Evolutionary conservation across 2,329 filamentous ascomycete genomes (phyloP).

Genomic region (Ophiostoma perfectum): DNA sequence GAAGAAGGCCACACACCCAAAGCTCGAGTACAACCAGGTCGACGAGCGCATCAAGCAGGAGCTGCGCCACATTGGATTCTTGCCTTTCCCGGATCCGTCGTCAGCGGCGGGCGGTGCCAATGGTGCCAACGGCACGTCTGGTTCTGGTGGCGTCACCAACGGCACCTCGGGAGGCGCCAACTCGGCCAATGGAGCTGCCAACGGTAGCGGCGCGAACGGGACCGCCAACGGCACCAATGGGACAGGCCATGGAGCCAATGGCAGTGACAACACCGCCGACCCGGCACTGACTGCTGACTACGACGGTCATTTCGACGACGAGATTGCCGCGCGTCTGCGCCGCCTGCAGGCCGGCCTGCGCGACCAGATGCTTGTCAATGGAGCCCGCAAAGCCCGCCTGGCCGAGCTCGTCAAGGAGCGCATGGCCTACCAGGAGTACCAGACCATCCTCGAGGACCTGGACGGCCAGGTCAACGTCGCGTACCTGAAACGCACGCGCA

Average conservation of each 20-base stretch:
- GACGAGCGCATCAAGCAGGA: conserved; percentile 91
- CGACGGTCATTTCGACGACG: conserved; percentile 86
- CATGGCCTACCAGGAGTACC: conserved; percentile 95
- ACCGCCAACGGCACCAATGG: conserved; percentile 10
- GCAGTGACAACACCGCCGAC: conserved; percentile 13
- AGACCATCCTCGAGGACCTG: conserved; percentile 92
- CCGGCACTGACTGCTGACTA: conserved; percentile 59
- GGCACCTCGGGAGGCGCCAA: conserved; percentile 7
- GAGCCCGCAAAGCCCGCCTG: conserved; percentile 79
- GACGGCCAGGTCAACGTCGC: conserved; percentile 92
- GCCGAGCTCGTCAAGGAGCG: conserved; percentile 84
- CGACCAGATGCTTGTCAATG: conserved; percentile 80
- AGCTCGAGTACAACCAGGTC: conserved; percentile 77
- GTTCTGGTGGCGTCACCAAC: background rate
- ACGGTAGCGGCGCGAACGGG: conserved; percentile 27
- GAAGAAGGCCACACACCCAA: conserved; percentile 69
- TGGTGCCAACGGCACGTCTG: conserved; percentile 28
- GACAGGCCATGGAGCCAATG: background rate
- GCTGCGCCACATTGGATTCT: conserved; percentile 81
- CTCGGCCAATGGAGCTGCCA: no score
- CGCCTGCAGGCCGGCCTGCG: conserved; percentile 77
- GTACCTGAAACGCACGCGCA: conserved; percentile 91
- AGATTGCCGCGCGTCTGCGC: conserved; percentile 83
- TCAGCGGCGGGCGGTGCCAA: conserved; percentile 25
- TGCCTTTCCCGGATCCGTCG: conserved; percentile 45